Conservation (phyloP, 371 early-diverging fungal genomes). For the Mortierella polycephala region DNA sequence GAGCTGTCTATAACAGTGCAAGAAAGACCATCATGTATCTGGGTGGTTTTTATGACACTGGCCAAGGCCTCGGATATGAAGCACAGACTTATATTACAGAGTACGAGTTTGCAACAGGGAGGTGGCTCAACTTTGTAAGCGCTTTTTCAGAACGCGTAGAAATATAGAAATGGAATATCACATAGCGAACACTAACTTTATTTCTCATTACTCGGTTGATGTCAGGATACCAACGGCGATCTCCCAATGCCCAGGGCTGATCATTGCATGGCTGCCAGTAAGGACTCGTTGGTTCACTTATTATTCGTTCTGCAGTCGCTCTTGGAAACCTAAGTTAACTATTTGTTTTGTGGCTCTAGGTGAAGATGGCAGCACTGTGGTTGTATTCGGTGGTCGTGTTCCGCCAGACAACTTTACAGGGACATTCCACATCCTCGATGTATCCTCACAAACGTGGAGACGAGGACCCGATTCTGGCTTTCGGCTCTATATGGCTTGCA, state of each 20-base stretch:
- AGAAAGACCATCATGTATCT: conserved; percentile 14
- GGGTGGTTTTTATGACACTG: conserved; percentile 4
- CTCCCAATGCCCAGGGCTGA: conserved; percentile 7
- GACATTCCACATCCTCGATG: conserved; percentile 19
- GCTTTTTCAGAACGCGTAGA: not conserved
- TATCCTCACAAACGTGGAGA: conserved; percentile 8
- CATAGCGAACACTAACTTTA: not conserved
- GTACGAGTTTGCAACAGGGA: not conserved
- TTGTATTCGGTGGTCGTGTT: conserved; percentile 35
- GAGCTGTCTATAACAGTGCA: conserved; percentile 12
- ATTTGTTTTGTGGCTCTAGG: conserved; percentile 5
- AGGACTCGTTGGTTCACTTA: not conserved
- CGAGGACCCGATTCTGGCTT: not conserved
- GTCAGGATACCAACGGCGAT: not conserved
- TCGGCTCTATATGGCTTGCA: conserved; percentile 29
- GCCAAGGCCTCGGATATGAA: not conserved
- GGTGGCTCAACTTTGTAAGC: conserved; percentile 10
- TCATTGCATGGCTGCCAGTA: conserved; percentile 29
- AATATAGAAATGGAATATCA: not conserved
- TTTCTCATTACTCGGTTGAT: too few relatives aligned
- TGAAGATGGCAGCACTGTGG: conserved; percentile 31
- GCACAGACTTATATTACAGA: not conserved
- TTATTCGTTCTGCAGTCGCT: not conserved
- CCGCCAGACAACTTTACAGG: conserved; percentile 11
- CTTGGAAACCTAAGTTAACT: not conserved